Evolutionary conservation across 306 rosid genomes (phyloP).

Genomic region (Geum urbanum): DNA sequence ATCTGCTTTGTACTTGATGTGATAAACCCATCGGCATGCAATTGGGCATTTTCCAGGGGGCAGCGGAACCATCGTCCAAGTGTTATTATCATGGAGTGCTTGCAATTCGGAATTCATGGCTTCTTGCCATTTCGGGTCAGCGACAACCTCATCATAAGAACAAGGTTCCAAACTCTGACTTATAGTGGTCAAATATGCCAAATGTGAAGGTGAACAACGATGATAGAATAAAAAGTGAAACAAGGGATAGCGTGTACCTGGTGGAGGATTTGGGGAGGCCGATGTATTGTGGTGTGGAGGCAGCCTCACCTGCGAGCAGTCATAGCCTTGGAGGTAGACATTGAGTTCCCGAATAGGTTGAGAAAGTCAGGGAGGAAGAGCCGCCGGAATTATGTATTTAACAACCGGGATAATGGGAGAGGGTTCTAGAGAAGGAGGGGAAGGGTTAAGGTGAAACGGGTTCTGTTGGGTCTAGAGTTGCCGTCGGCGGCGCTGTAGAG

Average conservation of each 20-base stretch:
- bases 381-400: no score
- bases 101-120: background rate
- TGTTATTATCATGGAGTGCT: background rate
- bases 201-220: background rate
- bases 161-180: background rate
- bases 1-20: background rate
- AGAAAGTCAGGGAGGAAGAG: no score
- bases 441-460: no score
- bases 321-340: no score
- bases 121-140: background rate
- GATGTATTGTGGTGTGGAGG: background rate
- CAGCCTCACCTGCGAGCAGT: no score
- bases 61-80: background rate
- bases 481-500: accelerated
- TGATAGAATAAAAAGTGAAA: no score
- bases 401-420: no score
- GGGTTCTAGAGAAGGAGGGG: no score
- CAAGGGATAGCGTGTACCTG: background rate
- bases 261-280: background rate
- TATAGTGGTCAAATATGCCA: background rate
- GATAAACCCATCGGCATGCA: background rate
- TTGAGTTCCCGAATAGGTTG: no score
- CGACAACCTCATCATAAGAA: no score
- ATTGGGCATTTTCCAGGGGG: background rate
- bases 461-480: no score